Percentiles rank a stretch among this genome's conserved stretches.
Conservation (phyloP, 2,329 filamentous ascomycete genomes). For the Fusarium foetens region DNA sequence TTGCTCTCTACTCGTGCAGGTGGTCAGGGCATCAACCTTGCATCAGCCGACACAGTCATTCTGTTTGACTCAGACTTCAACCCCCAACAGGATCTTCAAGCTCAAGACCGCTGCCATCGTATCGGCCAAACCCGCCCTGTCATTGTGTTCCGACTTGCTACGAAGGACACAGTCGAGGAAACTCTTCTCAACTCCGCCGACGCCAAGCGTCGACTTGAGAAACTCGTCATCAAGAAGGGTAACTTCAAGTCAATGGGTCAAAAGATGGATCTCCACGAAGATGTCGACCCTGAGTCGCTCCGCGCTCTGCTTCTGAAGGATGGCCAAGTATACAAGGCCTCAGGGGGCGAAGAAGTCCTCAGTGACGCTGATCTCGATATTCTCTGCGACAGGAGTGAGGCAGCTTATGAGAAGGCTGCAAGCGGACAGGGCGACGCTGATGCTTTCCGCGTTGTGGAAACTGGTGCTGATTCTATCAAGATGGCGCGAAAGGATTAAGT, state of each 20-base stretch:
- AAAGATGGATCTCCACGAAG: slow-evolving; percentile 64
- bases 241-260: slow-evolving; percentile 77
- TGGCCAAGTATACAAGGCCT: slow-evolving; percentile 71
- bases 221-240: slow-evolving; percentile 94
- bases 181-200: slow-evolving; percentile 87
- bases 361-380: slow-evolving; percentile 80
- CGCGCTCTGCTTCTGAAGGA: slow-evolving; percentile 74
- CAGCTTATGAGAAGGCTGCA: slow-evolving; percentile 76
- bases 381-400: slow-evolving; percentile 78
- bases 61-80: slow-evolving; percentile 93
- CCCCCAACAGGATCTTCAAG: slow-evolving; percentile 95
- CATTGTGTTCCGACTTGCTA: slow-evolving; percentile 92
- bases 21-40: slow-evolving; percentile 94
- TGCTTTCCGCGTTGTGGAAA: slow-evolving; percentile 82
- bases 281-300: slow-evolving; percentile 69
- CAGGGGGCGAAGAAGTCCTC: slow-evolving; percentile 72
- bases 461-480: slow-evolving; percentile 65
- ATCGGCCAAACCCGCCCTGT: slow-evolving; percentile 95
- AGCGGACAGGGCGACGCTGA: slow-evolving; percentile 79
- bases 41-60: slow-evolving; percentile 90
- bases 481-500: slow-evolving; percentile 46
- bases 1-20: slow-evolving; percentile 90
- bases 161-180: slow-evolving; percentile 92
- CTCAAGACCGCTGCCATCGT: slow-evolving; percentile 92
- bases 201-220: slow-evolving; percentile 90